phyloP scores from a whole-genome alignment of 2,329 filamentous ascomycete species.

The Coniochaeta sp. region DNA sequence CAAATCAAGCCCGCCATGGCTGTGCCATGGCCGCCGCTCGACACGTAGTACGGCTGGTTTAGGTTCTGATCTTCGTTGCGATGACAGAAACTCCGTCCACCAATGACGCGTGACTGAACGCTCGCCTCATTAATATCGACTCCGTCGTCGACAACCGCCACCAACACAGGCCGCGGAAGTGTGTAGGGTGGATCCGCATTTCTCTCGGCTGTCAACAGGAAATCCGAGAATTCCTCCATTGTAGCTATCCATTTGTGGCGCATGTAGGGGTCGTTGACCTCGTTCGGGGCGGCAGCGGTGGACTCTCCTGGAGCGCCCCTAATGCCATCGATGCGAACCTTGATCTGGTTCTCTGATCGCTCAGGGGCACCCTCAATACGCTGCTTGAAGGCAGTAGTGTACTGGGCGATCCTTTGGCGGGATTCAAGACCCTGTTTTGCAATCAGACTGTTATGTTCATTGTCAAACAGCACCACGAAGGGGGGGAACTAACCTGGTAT shows the following conservation, averaged over 20 bases:
- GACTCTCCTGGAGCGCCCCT: neutral
- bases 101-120: constrained; percentile 16
- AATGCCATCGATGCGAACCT: neutral
- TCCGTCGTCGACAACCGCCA: constrained; percentile 32
- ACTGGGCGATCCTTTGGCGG: neutral
- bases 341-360: neutral
- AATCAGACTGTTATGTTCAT: constrained; percentile 1
- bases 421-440: neutral
- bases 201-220: constrained; percentile 11
- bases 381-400: neutral
- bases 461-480: too few species aligned
- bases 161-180: neutral
- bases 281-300: neutral
- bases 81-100: constrained; percentile 18
- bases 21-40: constrained; percentile 19
- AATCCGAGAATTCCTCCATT: constrained; percentile 15
- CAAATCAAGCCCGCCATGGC: constrained; percentile 20
- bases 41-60: constrained; percentile 19
- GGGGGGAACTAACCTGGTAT: constrained; percentile 9
- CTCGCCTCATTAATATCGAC: constrained; percentile 18
- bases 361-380: neutral
- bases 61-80: constrained; percentile 10
- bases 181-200: neutral
- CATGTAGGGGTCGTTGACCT: neutral
- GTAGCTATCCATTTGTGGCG: constrained; percentile 16